These are phyloP conservation scores for Adenanthera pavonina DNA, from an alignment of 306 rosid species.

Conservation along the genomic window DNA sequence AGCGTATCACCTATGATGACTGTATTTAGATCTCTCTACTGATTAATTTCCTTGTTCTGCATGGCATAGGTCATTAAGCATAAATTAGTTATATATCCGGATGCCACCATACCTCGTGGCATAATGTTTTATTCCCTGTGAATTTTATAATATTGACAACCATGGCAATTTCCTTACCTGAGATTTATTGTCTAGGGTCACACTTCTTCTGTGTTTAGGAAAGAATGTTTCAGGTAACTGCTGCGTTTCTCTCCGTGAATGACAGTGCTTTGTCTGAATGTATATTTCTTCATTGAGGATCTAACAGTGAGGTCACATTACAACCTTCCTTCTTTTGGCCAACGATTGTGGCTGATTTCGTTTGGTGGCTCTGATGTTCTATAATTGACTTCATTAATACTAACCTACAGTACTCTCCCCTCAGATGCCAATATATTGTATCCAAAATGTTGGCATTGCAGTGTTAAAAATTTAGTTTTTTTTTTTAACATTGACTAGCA, in stretches of 20 bases:
- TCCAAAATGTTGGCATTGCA: not conserved
- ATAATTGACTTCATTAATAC: not conserved
- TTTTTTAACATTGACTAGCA: not conserved
- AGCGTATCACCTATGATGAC: constrained; percentile 64
- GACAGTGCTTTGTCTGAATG: not conserved
- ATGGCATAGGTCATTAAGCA: constrained; percentile 20
- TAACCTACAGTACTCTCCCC: not conserved
- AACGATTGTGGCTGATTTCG: not conserved
- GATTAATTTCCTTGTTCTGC: constrained; percentile 37
- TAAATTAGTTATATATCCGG: constrained; percentile 35
- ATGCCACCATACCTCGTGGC: constrained; percentile 44
- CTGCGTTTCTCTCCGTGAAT: not conserved
- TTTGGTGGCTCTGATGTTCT: not conserved
- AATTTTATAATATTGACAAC: not conserved
- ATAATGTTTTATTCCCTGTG: not conserved
- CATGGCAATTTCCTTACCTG: constrained; percentile 2
- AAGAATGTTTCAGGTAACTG: not conserved
- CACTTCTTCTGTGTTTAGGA: not conserved
- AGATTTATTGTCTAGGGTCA: not conserved
- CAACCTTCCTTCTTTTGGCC: not conserved
- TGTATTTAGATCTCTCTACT: constrained; percentile 46
- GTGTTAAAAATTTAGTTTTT: not conserved
- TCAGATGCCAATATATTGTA: not conserved
- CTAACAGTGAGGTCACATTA: not conserved
- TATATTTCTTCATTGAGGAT: not conserved